Conservation (phyloP, 2,329 filamentous ascomycete genomes). For the Mycosphaerella sp. region DNA sequence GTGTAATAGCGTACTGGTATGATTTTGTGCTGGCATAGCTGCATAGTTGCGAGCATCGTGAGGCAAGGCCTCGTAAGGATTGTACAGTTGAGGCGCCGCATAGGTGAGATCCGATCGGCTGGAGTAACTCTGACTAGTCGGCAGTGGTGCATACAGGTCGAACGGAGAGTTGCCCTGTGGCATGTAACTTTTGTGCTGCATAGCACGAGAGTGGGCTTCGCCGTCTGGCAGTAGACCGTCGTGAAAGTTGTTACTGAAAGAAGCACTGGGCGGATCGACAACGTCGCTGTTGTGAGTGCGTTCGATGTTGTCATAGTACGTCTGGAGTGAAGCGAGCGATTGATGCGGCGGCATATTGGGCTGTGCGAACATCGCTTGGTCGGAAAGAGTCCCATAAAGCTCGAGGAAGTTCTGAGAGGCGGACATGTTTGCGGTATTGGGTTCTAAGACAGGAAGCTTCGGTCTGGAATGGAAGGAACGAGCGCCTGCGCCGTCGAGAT, state of each 20-base stretch:
- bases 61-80: not conserved
- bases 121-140: not conserved
- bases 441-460: constrained; percentile 5
- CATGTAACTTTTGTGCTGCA: not conserved
- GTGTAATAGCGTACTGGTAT: not conserved
- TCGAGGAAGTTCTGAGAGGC: not conserved
- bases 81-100: not conserved
- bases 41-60: not conserved
- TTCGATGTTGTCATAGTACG: not conserved
- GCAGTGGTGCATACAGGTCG: not conserved
- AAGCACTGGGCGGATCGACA: not conserved
- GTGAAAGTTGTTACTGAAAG: not conserved
- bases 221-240: not conserved
- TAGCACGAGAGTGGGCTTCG: not conserved
- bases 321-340: not conserved
- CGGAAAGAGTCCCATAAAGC: not conserved
- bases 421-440: not conserved
- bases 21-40: not conserved
- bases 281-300: too few species aligned
- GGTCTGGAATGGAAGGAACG: not conserved
- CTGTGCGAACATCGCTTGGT: not conserved
- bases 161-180: not conserved
- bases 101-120: not conserved
- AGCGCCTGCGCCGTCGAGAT: constrained; percentile 3
- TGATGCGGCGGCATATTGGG: not conserved